phyloP scores from a whole-genome alignment of 108 stramenopile genomes.

The Conticribra guillardii region DNA sequence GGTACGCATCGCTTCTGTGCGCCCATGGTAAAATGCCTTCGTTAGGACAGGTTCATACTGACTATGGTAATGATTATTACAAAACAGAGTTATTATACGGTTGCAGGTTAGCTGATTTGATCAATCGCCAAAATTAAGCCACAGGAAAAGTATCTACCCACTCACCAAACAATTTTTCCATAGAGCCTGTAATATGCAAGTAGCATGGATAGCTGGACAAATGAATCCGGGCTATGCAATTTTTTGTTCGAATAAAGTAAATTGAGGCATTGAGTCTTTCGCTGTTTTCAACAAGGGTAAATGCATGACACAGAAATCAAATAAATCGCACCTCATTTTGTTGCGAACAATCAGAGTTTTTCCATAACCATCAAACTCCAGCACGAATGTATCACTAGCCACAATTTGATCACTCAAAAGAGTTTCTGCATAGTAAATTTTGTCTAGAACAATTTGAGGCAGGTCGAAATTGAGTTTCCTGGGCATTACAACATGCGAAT shows the following conservation, averaged over 20 bases:
- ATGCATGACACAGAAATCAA: neutral
- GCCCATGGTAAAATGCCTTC: slow-evolving; percentile 83
- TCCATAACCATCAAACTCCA: slow-evolving; percentile 82
- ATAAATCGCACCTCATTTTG: slow-evolving; percentile 56
- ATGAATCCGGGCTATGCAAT: slow-evolving; percentile 72
- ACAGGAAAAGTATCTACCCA: neutral
- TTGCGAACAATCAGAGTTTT: slow-evolving; percentile 77
- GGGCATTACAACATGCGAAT: slow-evolving; percentile 57
- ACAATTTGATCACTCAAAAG: slow-evolving; percentile 79
- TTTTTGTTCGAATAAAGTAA: too few relatives aligned
- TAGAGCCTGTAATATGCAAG: slow-evolving; percentile 85
- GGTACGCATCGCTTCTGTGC: slow-evolving; percentile 86
- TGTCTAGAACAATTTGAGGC: slow-evolving; percentile 54
- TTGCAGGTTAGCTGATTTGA: neutral
- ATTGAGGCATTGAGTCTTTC: too few relatives aligned
- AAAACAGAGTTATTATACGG: slow-evolving; percentile 1
- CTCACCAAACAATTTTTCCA: slow-evolving; percentile 72
- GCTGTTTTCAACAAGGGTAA: too few relatives aligned
- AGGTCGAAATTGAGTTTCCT: slow-evolving; percentile 80
- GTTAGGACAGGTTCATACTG: slow-evolving; percentile 86
- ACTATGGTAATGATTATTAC: neutral
- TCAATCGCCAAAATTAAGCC: too few relatives aligned
- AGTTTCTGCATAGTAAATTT: slow-evolving; percentile 84
- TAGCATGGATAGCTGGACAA: slow-evolving; percentile 79
- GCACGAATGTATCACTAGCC: slow-evolving; percentile 66